Evolutionary conservation across 2,329 filamentous ascomycete genomes (phyloP).

Genomic region (Triangularia verruculosa): DNA sequence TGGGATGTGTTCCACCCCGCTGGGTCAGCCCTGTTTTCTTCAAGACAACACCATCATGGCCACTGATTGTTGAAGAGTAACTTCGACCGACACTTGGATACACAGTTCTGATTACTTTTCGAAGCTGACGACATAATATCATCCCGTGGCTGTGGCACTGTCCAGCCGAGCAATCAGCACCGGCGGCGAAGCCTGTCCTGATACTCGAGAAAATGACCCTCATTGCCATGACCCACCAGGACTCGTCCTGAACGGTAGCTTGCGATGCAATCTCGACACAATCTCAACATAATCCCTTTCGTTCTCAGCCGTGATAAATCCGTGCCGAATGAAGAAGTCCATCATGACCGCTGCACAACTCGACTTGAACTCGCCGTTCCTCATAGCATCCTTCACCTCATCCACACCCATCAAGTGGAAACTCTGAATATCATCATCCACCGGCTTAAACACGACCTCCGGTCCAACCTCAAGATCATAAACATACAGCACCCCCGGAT

Average conservation of each 20-base stretch:
- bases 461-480: conserved; percentile 63
- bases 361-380: conserved; percentile 73
- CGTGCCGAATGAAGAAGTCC: conserved; percentile 79
- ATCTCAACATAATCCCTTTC: conserved; percentile 74
- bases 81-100: too few relatives aligned
- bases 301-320: conserved; percentile 67
- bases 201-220: neutral
- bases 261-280: conserved; percentile 42
- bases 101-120: too few relatives aligned
- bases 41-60: too few relatives aligned
- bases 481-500: conserved; percentile 67
- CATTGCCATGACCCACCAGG: too few relatives aligned
- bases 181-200: too few relatives aligned
- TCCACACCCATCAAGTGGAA: conserved; percentile 66
- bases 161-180: neutral
- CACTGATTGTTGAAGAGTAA: neutral
- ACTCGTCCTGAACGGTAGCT: conserved; percentile 34
- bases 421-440: conserved; percentile 68
- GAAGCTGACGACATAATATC: too few relatives aligned
- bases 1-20: neutral
- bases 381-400: conserved; percentile 59
- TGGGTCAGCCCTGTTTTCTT: neutral
- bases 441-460: conserved; percentile 56
- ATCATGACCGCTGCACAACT: conserved; percentile 76
- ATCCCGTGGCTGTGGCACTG: neutral